Evolutionary conservation across 257 asterid genomes (phyloP).

Genomic region (Penstemon eatonii): DNA sequence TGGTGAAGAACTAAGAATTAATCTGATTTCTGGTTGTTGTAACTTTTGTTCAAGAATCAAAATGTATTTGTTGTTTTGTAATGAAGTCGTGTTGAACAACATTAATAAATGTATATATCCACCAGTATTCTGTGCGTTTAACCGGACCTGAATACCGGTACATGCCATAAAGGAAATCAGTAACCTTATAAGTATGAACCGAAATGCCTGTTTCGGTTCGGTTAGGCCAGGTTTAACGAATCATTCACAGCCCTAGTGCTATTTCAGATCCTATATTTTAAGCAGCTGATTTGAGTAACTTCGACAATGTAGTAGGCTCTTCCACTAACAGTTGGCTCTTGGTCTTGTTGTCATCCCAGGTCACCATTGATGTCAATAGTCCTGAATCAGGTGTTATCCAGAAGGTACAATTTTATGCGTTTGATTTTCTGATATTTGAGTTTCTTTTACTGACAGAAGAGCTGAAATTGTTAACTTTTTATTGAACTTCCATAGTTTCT

Average conservation of each 20-base stretch:
- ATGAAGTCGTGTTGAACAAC: too few species aligned
- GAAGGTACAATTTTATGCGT: constrained; percentile 49
- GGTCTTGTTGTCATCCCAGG: constrained; percentile 49
- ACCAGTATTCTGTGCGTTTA: too few species aligned
- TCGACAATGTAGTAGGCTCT: background rate
- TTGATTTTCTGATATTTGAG: background rate
- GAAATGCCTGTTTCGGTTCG: too few species aligned
- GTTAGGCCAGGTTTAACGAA: too few species aligned
- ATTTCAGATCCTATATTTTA: constrained; percentile 11
- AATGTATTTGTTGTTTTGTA: too few species aligned
- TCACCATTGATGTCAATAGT: constrained; percentile 94
- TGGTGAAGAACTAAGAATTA: too few species aligned
- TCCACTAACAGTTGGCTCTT: constrained; percentile 19
- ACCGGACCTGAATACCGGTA: too few species aligned
- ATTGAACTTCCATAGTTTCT: constrained; percentile 48
- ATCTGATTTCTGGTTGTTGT: too few species aligned
- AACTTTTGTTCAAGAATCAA: too few species aligned
- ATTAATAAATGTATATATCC: too few species aligned
- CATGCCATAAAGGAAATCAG: too few species aligned
- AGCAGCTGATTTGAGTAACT: constrained; percentile 1
- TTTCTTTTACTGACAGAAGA: constrained; percentile 17
- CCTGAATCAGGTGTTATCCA: constrained; percentile 98
- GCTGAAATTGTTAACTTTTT: constrained; percentile 7
- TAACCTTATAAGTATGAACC: too few species aligned
- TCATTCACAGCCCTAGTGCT: background rate